Conservation (phyloP, 495 filamentous ascomycete genomes). For the Pseudotulostoma volvatum region DNA sequence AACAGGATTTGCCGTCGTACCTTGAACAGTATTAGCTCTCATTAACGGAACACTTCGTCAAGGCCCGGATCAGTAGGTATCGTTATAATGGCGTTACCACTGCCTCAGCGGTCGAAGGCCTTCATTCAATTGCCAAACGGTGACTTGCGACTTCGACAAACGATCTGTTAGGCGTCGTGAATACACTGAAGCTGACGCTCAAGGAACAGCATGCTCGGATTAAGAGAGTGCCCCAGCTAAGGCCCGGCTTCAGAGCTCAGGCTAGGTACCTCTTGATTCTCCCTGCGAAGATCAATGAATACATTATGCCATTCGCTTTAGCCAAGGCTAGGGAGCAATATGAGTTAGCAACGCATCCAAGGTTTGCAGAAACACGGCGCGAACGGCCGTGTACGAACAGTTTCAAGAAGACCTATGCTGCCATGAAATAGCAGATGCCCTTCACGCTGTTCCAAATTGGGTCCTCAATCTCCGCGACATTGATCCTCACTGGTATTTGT, state of each 20-base stretch:
- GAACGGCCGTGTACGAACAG: not conserved
- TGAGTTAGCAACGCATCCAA: not conserved
- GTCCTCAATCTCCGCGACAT: too few relatives aligned
- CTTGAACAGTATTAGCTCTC: not conserved
- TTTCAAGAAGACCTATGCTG: not conserved
- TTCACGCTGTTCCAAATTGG: too few relatives aligned
- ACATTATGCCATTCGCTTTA: not conserved
- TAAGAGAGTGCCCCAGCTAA: not conserved
- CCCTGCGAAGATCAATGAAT: not conserved
- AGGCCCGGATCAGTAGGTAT: not conserved
- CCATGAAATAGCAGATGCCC: too few relatives aligned
- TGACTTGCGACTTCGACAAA: not conserved
- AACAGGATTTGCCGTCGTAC: not conserved
- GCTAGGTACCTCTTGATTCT: not conserved
- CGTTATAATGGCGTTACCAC: not conserved
- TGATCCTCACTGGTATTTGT: too few relatives aligned
- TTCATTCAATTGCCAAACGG: not conserved
- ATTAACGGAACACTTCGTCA: not conserved
- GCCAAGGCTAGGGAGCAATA: too few relatives aligned
- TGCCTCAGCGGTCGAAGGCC: too few relatives aligned
- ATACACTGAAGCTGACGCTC: not conserved
- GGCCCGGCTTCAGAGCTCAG: not conserved
- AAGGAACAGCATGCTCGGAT: not conserved
- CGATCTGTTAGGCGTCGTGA: not conserved
- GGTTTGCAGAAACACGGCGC: not conserved